A percentile compares a stretch with the other conserved stretches of the same genome.
Conservation (phyloP, 2,329 filamentous ascomycete species). For the Fusarium circinatum region DNA sequence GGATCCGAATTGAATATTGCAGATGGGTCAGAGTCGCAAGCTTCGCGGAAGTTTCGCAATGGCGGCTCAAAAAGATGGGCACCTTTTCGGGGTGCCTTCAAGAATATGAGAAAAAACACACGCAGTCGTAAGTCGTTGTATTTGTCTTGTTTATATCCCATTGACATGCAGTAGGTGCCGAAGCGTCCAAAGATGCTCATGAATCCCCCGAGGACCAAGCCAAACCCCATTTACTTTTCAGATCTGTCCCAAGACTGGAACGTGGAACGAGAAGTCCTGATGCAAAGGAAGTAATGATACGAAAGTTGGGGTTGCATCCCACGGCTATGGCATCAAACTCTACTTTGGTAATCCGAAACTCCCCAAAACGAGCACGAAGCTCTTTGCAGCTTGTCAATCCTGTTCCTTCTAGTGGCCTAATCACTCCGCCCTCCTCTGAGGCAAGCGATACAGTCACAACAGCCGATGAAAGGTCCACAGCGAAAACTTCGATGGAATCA, state of each 20-base stretch:
- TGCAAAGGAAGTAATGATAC: constrained; percentile 39
- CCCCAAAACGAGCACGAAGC: constrained; percentile 33
- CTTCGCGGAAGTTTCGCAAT: constrained; percentile 40
- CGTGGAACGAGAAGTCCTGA: constrained; percentile 31
- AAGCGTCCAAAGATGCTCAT: constrained; percentile 32
- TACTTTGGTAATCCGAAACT: constrained; percentile 44
- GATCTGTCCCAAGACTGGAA: background rate
- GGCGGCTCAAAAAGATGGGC: constrained; percentile 49
- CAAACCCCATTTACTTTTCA: constrained; percentile 1
- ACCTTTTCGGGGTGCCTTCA: constrained; percentile 49
- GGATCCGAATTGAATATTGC: constrained; percentile 1
- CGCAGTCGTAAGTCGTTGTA: constrained; percentile 35
- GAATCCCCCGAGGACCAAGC: background rate
- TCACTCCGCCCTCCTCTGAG: constrained; percentile 44
- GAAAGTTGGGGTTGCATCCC: constrained; percentile 42
- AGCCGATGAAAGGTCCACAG: constrained; percentile 42
- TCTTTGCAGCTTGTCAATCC: constrained; percentile 42
- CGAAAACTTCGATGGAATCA: constrained; percentile 51
- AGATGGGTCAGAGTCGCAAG: constrained; percentile 13
- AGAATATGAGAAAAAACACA: constrained; percentile 46
- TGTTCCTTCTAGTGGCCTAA: constrained; percentile 24
- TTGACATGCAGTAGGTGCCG: constrained; percentile 37
- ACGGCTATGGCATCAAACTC: constrained; percentile 41
- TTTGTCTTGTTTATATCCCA: background rate
- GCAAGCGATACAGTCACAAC: constrained; percentile 41